These are phyloP conservation scores for Micromonas pusilla DNA, from an alignment of 139 green algal genomes.

Conservation along the genomic window DNA sequence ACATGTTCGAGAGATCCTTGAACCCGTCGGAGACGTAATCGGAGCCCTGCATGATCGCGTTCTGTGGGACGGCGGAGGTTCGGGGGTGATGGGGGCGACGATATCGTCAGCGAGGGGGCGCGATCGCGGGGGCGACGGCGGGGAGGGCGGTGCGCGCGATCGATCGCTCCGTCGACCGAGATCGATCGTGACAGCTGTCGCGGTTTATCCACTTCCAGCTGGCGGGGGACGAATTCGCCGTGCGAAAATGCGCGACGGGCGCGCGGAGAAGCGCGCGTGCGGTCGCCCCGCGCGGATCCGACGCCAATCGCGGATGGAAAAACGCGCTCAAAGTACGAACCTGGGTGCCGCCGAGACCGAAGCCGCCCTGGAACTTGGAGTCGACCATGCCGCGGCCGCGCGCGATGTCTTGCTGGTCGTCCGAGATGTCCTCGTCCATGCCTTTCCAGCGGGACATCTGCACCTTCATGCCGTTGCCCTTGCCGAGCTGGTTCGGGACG, in stretches of 20 bases:
- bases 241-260: too few relatives aligned
- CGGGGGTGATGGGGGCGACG: too few relatives aligned
- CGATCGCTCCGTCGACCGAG: too few relatives aligned
- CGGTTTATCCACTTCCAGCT: too few relatives aligned
- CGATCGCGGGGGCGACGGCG: background rate
- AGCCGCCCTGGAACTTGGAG: slow-evolving; percentile 79
- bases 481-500: background rate
- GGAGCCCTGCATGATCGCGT: slow-evolving; percentile 71
- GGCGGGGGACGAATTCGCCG: too few relatives aligned
- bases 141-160: too few relatives aligned
- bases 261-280: too few relatives aligned
- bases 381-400: slow-evolving; percentile 89
- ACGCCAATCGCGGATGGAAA: background rate
- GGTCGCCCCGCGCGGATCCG: background rate
- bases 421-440: slow-evolving; percentile 85
- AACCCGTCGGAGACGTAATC: slow-evolving; percentile 81
- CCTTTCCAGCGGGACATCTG: slow-evolving; percentile 69
- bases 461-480: slow-evolving; percentile 32
- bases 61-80: slow-evolving; percentile 33
- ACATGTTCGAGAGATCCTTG: slow-evolving; percentile 77
- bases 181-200: too few relatives aligned
- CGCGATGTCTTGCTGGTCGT: slow-evolving; percentile 94
- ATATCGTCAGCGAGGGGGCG: background rate
- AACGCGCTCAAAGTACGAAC: background rate
- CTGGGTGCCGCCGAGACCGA: slow-evolving; percentile 68